Evolutionary conservation across 495 filamentous ascomycete genomes (phyloP).

Genomic region (Cercophora sp.): DNA sequence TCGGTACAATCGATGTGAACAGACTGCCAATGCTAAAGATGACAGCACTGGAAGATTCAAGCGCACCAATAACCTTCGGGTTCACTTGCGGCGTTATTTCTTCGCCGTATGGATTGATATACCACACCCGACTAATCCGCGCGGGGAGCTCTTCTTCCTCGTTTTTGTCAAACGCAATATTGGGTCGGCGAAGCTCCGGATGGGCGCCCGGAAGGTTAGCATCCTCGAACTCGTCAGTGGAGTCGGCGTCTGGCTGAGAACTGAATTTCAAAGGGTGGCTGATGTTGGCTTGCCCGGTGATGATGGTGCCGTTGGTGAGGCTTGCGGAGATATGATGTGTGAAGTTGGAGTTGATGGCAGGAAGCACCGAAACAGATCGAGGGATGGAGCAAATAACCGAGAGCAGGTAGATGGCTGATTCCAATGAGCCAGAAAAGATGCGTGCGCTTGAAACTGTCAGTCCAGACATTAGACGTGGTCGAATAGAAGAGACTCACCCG

Average conservation of each 20-base stretch:
- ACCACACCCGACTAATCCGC: slow-evolving; percentile 82
- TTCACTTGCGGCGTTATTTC: slow-evolving; percentile 82
- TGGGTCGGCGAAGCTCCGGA: slow-evolving; percentile 70
- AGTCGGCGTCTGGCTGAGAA: slow-evolving; percentile 40
- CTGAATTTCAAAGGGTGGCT: slow-evolving; percentile 67
- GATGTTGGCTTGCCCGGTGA: slow-evolving; percentile 90
- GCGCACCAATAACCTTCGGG: slow-evolving; percentile 65
- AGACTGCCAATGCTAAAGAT: slow-evolving; percentile 89
- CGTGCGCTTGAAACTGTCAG: too few relatives aligned
- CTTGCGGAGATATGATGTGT: slow-evolving; percentile 88
- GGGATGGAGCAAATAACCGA: slow-evolving; percentile 78
- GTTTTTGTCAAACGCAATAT: slow-evolving; percentile 75
- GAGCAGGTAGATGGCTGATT: slow-evolving; percentile 77
- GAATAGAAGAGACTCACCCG: slow-evolving; percentile 35
- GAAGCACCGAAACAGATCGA: slow-evolving; percentile 69
- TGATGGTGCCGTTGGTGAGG: slow-evolving; percentile 68
- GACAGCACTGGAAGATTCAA: slow-evolving; percentile 59
- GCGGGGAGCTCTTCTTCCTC: slow-evolving; percentile 62
- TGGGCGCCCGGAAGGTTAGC: slow-evolving; percentile 84
- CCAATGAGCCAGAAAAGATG: slow-evolving; percentile 76
- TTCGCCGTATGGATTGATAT: slow-evolving; percentile 93
- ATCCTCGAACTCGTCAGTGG: slow-evolving; percentile 59
- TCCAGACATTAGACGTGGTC: too few relatives aligned
- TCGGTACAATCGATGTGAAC: slow-evolving; percentile 77
- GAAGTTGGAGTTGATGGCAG: slow-evolving; percentile 90